These are phyloP conservation scores for Peronospora belbahrii DNA, from an alignment of 352 stramenopile genomes.

Conservation along the genomic window DNA sequence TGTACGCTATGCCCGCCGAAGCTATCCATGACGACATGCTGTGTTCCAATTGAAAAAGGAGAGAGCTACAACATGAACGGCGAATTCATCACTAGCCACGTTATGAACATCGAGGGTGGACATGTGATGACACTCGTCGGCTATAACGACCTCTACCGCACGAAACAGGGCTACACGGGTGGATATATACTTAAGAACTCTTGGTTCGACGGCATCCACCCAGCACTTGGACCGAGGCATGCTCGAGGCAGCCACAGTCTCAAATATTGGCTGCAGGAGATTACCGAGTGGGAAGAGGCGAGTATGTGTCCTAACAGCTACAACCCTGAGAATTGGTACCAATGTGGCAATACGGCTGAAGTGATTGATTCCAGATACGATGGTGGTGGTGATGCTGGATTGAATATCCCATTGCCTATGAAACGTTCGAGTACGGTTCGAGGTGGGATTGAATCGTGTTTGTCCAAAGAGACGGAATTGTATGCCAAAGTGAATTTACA, in stretches of 20 bases:
- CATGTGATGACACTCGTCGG: conserved; percentile 67
- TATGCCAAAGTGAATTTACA: conserved; percentile 66
- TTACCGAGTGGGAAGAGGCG: conserved; percentile 60
- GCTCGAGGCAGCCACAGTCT: conserved; percentile 58
- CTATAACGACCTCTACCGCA: conserved; percentile 61
- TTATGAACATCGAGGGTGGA: conserved; percentile 48
- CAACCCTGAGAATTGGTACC: conserved; percentile 81
- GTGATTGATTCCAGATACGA: conserved; percentile 16
- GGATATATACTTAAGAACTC: conserved; percentile 78
- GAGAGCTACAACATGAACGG: conserved; percentile 63
- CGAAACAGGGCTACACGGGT: conserved; percentile 49
- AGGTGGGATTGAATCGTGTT: conserved; percentile 37
- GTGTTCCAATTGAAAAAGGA: conserved; percentile 31
- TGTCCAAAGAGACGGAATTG: conserved; percentile 54
- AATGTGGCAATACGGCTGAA: conserved; percentile 60
- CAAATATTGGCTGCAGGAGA: conserved; percentile 67
- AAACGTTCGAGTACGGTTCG: conserved; percentile 12
- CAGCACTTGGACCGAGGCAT: conserved; percentile 44
- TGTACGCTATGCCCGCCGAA: conserved; percentile 50
- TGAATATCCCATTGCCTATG: conserved; percentile 32
- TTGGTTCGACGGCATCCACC: conserved; percentile 60
- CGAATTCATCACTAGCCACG: conserved; percentile 46
- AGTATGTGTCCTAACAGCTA: conserved; percentile 77
- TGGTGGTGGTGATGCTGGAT: conserved; percentile 21
- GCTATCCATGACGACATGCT: conserved; percentile 46